Conservation (phyloP, 192 early-diverging fungal species). For the Coemansia sp. region DNA sequence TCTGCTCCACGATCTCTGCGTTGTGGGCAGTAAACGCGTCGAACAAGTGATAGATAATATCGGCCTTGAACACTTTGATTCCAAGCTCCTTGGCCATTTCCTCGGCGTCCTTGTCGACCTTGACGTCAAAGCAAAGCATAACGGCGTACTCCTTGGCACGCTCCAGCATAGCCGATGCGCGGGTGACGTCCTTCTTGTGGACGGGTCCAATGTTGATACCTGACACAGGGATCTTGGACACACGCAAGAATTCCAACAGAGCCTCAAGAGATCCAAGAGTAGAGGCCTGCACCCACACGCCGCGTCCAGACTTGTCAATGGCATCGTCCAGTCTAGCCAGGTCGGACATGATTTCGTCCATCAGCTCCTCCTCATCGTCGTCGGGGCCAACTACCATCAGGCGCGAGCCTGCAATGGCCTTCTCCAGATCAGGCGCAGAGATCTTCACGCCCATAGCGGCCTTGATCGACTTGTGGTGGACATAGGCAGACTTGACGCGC, state of each 20-base stretch:
- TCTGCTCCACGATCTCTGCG: conserved; percentile 79
- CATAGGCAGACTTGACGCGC: conserved; percentile 94
- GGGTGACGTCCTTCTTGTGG: conserved; percentile 95
- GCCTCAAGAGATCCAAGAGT: conserved; percentile 98
- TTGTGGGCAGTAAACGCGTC: conserved; percentile 88
- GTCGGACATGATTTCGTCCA: conserved; percentile 95
- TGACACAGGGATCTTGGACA: conserved; percentile 92
- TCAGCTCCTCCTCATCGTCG: conserved; percentile 95
- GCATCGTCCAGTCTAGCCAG: conserved; percentile 73
- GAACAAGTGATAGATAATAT: conserved; percentile 99
- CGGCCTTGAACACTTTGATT: conserved; percentile 92
- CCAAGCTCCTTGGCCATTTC: conserved; percentile 92
- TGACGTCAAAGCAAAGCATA: conserved; percentile 88
- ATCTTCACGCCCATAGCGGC: conserved; percentile 98
- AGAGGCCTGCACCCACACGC: conserved; percentile 98
- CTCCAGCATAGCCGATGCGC: conserved; percentile 92
- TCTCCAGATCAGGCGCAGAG: conserved; percentile 89
- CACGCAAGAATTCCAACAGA: conserved; percentile 88
- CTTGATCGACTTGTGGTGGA: conserved; percentile 96
- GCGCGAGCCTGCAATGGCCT: conserved; percentile 98
- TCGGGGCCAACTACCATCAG: conserved; percentile 90
- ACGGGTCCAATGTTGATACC: conserved; percentile 98
- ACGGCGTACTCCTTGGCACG: conserved; percentile 85
- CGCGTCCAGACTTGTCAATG: conserved; percentile 82
- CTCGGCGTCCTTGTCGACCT: conserved; percentile 87